Conservation (phyloP, 177 flowering plant genomes). For the Vitis hybrid region DNA sequence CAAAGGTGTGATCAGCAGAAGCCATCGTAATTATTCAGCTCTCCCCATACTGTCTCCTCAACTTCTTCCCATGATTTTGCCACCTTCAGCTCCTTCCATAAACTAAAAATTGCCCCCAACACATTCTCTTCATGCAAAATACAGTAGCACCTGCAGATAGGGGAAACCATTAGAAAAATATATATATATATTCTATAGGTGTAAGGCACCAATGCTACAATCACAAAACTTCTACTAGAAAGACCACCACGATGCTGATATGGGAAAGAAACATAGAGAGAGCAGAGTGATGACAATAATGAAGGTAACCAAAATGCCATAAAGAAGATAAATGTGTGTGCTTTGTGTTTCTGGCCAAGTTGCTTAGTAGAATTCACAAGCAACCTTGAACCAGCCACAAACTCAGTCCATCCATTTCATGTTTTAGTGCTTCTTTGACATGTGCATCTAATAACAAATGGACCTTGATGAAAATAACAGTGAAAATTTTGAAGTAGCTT, state of each 20-base stretch:
- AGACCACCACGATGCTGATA: background rate
- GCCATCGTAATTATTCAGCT: conserved; percentile 54
- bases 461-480: too few relatives aligned
- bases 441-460: background rate
- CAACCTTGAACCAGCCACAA: too few relatives aligned
- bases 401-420: background rate
- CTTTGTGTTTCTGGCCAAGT: too few relatives aligned
- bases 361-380: too few relatives aligned
- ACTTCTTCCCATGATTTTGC: conserved; percentile 94
- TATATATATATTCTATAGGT: background rate
- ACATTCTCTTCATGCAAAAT: conserved; percentile 85
- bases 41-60: conserved; percentile 87
- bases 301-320: background rate
- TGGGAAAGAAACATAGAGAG: background rate
- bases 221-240: background rate
- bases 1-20: conserved; percentile 13
- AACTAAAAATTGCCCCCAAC: conserved; percentile 76
- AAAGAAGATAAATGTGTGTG: background rate
- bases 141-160: conserved; percentile 78
- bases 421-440: background rate
- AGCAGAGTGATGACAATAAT: background rate
- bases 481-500: too few relatives aligned
- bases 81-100: conserved; percentile 63
- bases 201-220: background rate
- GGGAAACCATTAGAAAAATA: background rate